Percentiles rank a stretch among this genome's conserved stretches.
Conservation (phyloP, 2,329 filamentous ascomycete species). For the Elsinoe ampelina region DNA sequence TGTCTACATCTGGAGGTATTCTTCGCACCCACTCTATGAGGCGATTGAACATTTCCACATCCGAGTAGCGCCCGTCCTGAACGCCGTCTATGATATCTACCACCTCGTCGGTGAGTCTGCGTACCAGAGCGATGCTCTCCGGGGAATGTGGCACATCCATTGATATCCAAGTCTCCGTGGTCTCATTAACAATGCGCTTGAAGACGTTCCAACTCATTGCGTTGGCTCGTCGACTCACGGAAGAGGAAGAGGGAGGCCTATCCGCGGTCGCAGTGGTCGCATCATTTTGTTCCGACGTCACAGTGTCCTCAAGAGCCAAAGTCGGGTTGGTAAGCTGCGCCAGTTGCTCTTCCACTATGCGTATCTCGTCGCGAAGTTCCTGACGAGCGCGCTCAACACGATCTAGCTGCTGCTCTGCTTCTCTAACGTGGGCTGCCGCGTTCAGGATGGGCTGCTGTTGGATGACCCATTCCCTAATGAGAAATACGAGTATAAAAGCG, state of each 20-base stretch:
- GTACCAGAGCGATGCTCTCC: conserved; percentile 3
- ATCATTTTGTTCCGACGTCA: background rate
- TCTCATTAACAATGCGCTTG: background rate
- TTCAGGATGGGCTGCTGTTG: conserved; percentile 94
- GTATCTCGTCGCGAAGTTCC: conserved; percentile 13
- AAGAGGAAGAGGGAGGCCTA: background rate
- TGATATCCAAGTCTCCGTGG: background rate
- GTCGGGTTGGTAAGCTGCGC: conserved; percentile 9
- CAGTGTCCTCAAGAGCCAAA: background rate
- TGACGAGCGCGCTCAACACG: conserved; percentile 13
- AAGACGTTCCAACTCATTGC: conserved; percentile 1
- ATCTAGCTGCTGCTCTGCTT: conserved; percentile 23
- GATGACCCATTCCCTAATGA: conserved; percentile 95
- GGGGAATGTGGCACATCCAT: background rate
- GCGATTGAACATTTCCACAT: background rate
- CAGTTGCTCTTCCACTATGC: conserved; percentile 11
- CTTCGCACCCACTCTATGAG: conserved; percentile 10
- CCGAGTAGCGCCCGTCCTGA: background rate
- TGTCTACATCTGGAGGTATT: conserved; percentile 8
- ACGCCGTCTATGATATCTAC: background rate
- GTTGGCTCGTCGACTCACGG: background rate
- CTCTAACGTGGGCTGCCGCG: conserved; percentile 43
- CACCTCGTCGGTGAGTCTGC: conserved; percentile 1
- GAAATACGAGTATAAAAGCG: conserved; percentile 90
- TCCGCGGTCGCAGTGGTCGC: background rate